Evolutionary conservation across 2,329 filamentous ascomycete genomes (phyloP).

Genomic region (Sporothrix curviconia): DNA sequence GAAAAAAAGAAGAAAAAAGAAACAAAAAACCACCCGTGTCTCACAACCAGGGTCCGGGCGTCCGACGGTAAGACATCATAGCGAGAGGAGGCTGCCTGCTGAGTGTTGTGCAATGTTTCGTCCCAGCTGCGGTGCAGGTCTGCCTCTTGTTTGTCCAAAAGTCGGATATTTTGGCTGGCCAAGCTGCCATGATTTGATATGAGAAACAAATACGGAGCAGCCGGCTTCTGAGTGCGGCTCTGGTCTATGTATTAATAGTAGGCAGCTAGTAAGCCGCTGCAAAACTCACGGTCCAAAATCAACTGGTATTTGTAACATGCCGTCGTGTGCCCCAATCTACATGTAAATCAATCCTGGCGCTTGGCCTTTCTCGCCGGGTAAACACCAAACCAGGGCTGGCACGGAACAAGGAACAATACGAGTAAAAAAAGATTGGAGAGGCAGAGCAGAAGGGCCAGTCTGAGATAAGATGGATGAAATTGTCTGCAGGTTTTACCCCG

Average conservation of each 20-base stretch:
- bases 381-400: not conserved
- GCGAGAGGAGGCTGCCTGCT: not conserved
- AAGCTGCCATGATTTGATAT: no score
- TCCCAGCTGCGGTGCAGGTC: not conserved
- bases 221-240: no score
- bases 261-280: not conserved
- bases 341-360: not conserved
- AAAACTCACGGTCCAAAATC: not conserved
- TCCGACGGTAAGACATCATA: not conserved
- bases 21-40: not conserved
- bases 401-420: not conserved
- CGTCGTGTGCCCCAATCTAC: not conserved
- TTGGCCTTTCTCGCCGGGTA: conserved; percentile 1
- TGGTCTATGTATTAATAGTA: not conserved
- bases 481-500: conserved; percentile 8
- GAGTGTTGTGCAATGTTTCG: not conserved
- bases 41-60: not conserved
- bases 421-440: conserved; percentile 1
- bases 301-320: no score
- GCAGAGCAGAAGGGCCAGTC: not conserved
- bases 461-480: conserved; percentile 10
- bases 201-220: no score
- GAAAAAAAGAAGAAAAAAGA: no score
- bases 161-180: no score
- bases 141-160: no score